Evolutionary conservation across 2,329 filamentous ascomycete species (phyloP).

Genomic region (Trichoderma semiorbis): DNA sequence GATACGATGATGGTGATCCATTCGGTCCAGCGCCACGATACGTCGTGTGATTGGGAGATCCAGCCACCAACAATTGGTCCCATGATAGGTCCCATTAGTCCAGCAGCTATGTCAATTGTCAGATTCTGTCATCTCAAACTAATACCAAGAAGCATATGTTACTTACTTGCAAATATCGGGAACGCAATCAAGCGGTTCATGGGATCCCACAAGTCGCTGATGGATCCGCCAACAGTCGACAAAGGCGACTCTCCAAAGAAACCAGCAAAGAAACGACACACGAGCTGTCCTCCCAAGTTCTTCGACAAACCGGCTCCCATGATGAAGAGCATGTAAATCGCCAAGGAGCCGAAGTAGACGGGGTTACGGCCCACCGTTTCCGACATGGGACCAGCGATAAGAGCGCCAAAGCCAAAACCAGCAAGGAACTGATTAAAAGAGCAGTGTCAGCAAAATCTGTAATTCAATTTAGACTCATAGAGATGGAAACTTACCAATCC

Average conservation of each 20-base stretch:
- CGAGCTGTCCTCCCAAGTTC: neutral
- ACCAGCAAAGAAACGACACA: conserved; percentile 13
- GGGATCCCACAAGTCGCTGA: conserved; percentile 3
- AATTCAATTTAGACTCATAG: neutral
- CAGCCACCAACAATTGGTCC: neutral
- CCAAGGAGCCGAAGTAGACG: conserved; percentile 4
- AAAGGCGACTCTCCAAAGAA: conserved; percentile 11
- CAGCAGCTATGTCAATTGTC: neutral
- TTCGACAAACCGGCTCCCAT: neutral
- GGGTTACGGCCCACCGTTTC: neutral
- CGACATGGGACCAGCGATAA: neutral
- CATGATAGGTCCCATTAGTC: neutral
- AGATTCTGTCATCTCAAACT: neutral
- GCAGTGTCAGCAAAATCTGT: neutral
- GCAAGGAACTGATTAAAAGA: neutral
- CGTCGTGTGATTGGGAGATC: neutral
- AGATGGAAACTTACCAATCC: neutral
- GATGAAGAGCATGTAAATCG: conserved; percentile 7
- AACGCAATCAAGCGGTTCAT: conserved; percentile 4
- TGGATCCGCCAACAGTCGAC: conserved; percentile 2
- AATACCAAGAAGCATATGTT: neutral
- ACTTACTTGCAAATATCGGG: conserved; percentile 8
- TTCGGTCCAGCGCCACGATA: conserved; percentile 11
- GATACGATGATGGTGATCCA: conserved; percentile 10
- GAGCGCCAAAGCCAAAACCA: conserved; percentile 8